Percentiles rank a stretch among this genome's conserved stretches.
Evolutionary conservation across 805 yeast genomes (phyloP).

Genomic region (Kodamaea laetipori): DNA sequence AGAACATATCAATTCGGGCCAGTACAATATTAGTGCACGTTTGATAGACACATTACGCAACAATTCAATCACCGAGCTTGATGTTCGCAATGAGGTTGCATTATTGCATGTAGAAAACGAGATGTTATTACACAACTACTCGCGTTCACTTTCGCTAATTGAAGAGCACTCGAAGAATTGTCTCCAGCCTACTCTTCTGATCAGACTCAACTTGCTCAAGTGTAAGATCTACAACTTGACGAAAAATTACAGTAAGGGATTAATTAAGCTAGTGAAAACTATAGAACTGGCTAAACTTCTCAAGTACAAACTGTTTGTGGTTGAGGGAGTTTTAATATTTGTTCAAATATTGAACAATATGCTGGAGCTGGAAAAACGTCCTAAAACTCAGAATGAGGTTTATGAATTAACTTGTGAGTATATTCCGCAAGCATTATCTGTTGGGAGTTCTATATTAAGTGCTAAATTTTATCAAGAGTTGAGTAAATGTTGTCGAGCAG

Average conservation of each 20-base stretch:
- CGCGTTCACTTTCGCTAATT: slow-evolving; percentile 30
- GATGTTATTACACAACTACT: slow-evolving; percentile 33
- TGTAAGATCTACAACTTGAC: slow-evolving; percentile 45
- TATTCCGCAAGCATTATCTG: slow-evolving; percentile 2
- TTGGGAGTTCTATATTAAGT: not conserved
- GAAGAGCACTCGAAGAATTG: slow-evolving; percentile 14
- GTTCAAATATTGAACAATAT: slow-evolving; percentile 46
- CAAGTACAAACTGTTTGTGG: slow-evolving; percentile 46
- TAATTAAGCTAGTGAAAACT: slow-evolving; percentile 52
- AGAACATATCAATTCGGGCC: slow-evolving; percentile 40
- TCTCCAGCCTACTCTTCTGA: slow-evolving; percentile 42
- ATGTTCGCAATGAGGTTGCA: slow-evolving; percentile 30
- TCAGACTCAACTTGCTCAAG: slow-evolving; percentile 48
- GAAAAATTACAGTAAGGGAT: slow-evolving; percentile 50
- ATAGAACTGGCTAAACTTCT: slow-evolving; percentile 49
- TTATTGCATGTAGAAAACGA: slow-evolving; percentile 32
- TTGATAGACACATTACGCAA: slow-evolving; percentile 32
- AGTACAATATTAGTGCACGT: slow-evolving; percentile 35
- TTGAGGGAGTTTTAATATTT: slow-evolving; percentile 51
- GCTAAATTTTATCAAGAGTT: slow-evolving; percentile 4
- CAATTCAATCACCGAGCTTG: slow-evolving; percentile 35
- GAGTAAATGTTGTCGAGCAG: not conserved
- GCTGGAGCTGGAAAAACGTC: slow-evolving; percentile 5
- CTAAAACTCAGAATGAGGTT: slow-evolving; percentile 1
- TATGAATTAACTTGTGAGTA: slow-evolving; percentile 2